A percentile compares a stretch with the other conserved stretches of the same genome.
These are phyloP conservation scores for Marsdenia floribunda DNA, from an alignment of 257 asterid genomes.

Conservation along the genomic window DNA sequence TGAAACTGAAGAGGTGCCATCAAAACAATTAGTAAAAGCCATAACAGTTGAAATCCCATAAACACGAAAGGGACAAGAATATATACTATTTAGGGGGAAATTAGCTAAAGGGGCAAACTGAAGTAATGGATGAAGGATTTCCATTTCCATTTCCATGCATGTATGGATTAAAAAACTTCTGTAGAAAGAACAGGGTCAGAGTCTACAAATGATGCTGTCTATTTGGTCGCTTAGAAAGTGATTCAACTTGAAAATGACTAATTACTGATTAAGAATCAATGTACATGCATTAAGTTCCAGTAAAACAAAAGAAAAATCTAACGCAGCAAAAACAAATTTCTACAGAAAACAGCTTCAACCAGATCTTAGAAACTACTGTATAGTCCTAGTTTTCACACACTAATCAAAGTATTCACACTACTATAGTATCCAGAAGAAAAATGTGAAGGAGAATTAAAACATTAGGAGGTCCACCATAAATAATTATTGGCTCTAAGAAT, in stretches of 20 bases:
- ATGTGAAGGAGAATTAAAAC: conserved; percentile 19
- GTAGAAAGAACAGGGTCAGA: background rate
- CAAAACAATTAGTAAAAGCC: background rate
- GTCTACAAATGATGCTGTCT: background rate
- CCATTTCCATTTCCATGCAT: background rate
- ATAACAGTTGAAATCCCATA: background rate
- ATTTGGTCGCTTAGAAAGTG: background rate
- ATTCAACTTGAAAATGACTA: background rate
- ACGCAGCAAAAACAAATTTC: background rate
- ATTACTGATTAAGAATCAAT: background rate
- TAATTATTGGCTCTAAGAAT: conserved; percentile 19
- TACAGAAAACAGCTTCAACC: background rate
- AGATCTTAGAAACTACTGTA: background rate
- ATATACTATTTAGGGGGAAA: too few relatives aligned
- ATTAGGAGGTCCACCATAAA: conserved; percentile 52
- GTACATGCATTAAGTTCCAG: background rate
- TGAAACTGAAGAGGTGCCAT: conserved; percentile 14
- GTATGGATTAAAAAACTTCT: background rate
- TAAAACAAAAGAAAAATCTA: too few relatives aligned
- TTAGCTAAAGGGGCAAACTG: too few relatives aligned
- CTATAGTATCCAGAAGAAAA: background rate
- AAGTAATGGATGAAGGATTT: too few relatives aligned
- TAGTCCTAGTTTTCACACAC: too few relatives aligned
- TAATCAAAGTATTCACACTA: background rate
- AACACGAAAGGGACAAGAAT: background rate